These are phyloP conservation scores for Nyssa sinensis DNA, from an alignment of 148 eudicot species.

Conservation along the genomic window DNA sequence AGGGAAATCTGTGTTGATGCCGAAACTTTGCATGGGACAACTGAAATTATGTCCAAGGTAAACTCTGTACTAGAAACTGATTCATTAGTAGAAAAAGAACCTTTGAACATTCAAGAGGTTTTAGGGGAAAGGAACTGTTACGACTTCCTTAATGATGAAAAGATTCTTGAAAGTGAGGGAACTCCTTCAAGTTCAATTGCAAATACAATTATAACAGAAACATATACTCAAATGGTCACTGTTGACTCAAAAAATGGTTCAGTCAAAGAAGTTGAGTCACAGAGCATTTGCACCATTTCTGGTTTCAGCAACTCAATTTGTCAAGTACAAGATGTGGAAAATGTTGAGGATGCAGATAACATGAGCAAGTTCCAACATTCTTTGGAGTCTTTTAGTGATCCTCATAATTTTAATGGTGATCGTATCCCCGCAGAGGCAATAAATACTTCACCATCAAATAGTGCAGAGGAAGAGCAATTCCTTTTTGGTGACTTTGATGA, in stretches of 20 bases:
- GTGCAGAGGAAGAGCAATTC: background rate
- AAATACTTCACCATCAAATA: background rate
- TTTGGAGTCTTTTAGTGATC: conserved; percentile 14
- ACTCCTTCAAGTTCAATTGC: conserved; percentile 15
- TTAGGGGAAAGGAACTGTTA: conserved; percentile 9
- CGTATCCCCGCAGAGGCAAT: background rate
- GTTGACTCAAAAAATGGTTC: conserved; percentile 22
- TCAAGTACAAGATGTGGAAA: conserved; percentile 18
- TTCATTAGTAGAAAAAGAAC: conserved; percentile 23
- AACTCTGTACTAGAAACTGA: conserved; percentile 20
- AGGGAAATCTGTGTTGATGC: conserved; percentile 13
- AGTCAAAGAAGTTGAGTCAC: conserved; percentile 21
- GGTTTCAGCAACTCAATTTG: conserved; percentile 16
- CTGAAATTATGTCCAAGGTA: conserved; percentile 17
- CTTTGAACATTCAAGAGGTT: background rate
- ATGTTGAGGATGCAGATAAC: conserved; percentile 8
- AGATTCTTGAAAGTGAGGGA: conserved; percentile 12
- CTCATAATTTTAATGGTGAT: conserved; percentile 19
- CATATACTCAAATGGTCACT: conserved; percentile 16
- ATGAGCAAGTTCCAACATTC: conserved; percentile 7
- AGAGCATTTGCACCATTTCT: conserved; percentile 19
- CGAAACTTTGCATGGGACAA: conserved; percentile 12
- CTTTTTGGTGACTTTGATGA: conserved; percentile 60
- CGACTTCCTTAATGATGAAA: conserved; percentile 9
- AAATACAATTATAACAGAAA: conserved; percentile 16